Evolutionary conservation across 768 basidiomycete genomes (phyloP).

Genomic region (Coprinopsis strossmayeri): DNA sequence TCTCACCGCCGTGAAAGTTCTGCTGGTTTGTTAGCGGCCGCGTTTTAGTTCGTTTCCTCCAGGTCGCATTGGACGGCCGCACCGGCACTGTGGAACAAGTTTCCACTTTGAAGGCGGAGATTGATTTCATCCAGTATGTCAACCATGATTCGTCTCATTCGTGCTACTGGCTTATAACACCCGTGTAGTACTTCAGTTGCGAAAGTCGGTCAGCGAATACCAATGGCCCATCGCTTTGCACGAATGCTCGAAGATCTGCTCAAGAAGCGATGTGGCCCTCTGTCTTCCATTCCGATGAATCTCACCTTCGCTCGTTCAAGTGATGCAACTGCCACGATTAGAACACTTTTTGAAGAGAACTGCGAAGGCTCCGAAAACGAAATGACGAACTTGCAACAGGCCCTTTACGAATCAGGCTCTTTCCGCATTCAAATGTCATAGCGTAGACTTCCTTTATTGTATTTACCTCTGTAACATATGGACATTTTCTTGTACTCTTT

Average conservation of each 20-base stretch:
- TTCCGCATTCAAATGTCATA: conserved; percentile 24
- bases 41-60: conserved; percentile 60
- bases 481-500: conserved; percentile 7
- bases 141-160: neutral
- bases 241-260: conserved; percentile 51
- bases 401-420: conserved; percentile 28
- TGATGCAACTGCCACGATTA: conserved; percentile 21
- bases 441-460: conserved; percentile 7
- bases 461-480: conserved; percentile 8
- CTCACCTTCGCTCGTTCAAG: conserved; percentile 29
- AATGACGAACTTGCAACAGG: conserved; percentile 25
- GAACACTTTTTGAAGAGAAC: conserved; percentile 26
- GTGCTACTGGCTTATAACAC: neutral
- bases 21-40: conserved; percentile 67
- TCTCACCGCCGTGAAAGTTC: conserved; percentile 30
- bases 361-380: conserved; percentile 9
- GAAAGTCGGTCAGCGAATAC: conserved; percentile 61
- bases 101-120: conserved; percentile 51
- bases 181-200: conserved; percentile 44
- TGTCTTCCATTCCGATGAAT: conserved; percentile 20
- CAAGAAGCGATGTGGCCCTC: conserved; percentile 29
- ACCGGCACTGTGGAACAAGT: conserved; percentile 50
- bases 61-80: conserved; percentile 55
- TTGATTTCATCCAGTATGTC: conserved; percentile 62
- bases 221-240: conserved; percentile 55